Base-by-base conservation (phyloP, 768 basidiomycete species). In the Dioszegia aurantiaca region DNA sequence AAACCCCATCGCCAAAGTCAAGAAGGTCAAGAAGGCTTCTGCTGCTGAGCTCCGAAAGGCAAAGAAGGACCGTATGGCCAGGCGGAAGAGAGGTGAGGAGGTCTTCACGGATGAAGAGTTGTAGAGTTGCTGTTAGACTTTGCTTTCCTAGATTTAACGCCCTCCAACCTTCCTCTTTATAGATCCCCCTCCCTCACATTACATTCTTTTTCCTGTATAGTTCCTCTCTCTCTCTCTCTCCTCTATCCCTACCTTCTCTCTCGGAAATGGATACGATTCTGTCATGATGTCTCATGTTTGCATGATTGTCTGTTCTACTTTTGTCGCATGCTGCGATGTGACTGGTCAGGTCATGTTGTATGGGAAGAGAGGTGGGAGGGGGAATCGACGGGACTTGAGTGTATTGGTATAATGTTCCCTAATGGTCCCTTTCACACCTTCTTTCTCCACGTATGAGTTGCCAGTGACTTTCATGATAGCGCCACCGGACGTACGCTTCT, bases 11-110 rank as follows among this genome's bases (percentile, higher is more conserved):
- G 68, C 64, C 53, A 64, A 61, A 24, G 88, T 86, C 80, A 93
- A 94, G 84, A 68, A 76, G 70, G 92, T 90, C 84, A 76, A 78
- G 74, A 94, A 94, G 82, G 67, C 90, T 63, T 86, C 86, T 12
- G 80, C 92, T 26, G 75, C 82, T 27, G 94, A 98, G 76, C 83
- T 84, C 52, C 85, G 94, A 60, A 98, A 97, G 81, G 80, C 83
- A 67, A 97, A 95, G 90, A 97, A 97, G 86, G 92, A 92, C 64
- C 89, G 93, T 57, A 89, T 94, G 78, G 89, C 75, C 43, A 44
- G 72, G 23, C 48, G 73, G 51, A 75, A 72, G 67, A 47, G 70
- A 51, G 73, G 69, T 56, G 72, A 71, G 66, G 68, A 69, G 62
- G 69, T 78, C 63, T 77, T 77, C 73, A 69, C 75, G 56, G 79